Evolutionary conservation across 1,139 yeast genomes (phyloP), one percentile per base, ranked within the genome.

Genomic region (Eremothecium gossypii): DNA sequence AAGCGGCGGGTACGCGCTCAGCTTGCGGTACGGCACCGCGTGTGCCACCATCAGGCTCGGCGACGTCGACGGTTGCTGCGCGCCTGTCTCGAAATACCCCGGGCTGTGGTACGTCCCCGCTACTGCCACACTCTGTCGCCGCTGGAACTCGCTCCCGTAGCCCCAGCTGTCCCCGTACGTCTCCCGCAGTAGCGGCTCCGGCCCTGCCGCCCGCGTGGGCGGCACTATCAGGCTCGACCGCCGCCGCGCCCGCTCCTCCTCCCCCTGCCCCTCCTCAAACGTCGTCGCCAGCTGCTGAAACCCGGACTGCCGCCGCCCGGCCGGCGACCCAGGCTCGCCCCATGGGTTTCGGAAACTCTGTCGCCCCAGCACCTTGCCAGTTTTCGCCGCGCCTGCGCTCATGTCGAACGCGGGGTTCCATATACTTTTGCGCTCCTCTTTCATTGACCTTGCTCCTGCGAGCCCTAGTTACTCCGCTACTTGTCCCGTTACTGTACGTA

Each of bases 191-290:
- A 67, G 55, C 44, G 63, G 68, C 49, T 64, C 69, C 47, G 68
- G 73, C 23, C 68, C 69, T 2, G 73, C 68, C n/a, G 71, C 68
- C 58, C 73, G 63, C n/a, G 69, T 56, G 5, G 72, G 72, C 29
- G 76, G 71, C 36, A 65, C 57, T 39, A 63, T 46, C 40, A 59
- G 44, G 45, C 58, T 52, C 27, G 63, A 53, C 50, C 58, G 55
- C 47, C 63, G 50, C 46, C 65, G 52, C 33, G 54, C 51, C 42
- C 37, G 30, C 17, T 44, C 43, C 29, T 38, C 37, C 28, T 39
- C 40, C 12, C 42, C 41, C 29, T 40, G 41, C 6, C 42, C 44
- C 26, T 40, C 45, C 8, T 44, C 45, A 23, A 41, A 43, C 41
- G 51, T 43, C 42, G 53, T 41, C 42, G 47, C 45, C 39, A 30